A percentile compares a stretch with the other conserved stretches of the same genome.
phyloP scores from a whole-genome alignment of 2,329 filamentous ascomycete genomes.

The Aspergillus texensis region DNA sequence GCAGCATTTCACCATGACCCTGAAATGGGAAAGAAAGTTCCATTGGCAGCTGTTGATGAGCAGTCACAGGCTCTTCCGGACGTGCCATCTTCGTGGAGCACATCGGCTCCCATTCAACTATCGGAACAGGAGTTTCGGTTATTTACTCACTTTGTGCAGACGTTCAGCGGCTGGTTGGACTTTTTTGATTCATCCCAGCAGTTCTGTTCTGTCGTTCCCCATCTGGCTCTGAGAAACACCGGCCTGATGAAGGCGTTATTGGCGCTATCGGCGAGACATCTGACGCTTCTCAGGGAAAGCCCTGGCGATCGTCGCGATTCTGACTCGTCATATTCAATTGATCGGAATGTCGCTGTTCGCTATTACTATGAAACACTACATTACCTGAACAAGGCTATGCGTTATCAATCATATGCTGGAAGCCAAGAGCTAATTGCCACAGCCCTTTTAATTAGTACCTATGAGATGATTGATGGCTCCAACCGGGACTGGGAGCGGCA shows the following conservation, averaged over 20 bases:
- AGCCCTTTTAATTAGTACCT: conserved; percentile 62
- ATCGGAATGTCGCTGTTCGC: conserved; percentile 48
- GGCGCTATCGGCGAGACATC: conserved; percentile 58
- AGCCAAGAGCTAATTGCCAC: conserved; percentile 63
- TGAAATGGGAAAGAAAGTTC: conserved; percentile 22
- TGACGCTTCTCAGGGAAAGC: conserved; percentile 39
- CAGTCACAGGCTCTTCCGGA: conserved; percentile 11
- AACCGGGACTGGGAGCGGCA: conserved; percentile 63
- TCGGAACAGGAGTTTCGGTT: conserved; percentile 13
- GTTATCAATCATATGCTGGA: conserved; percentile 59
- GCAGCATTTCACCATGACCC: conserved; percentile 18
- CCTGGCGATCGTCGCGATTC: neutral
- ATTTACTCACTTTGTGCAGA: conserved; percentile 20
- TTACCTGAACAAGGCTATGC: conserved; percentile 63
- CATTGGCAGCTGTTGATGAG: conserved; percentile 26
- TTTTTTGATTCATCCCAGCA: conserved; percentile 47
- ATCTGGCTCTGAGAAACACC: conserved; percentile 54
- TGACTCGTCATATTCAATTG: conserved; percentile 17
- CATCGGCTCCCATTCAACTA: conserved; percentile 15
- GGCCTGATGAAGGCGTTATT: conserved; percentile 62
- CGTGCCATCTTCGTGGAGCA: conserved; percentile 18
- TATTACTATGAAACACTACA: conserved; percentile 67
- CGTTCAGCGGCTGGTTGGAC: conserved; percentile 44
- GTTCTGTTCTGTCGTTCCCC: conserved; percentile 41
- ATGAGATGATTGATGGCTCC: conserved; percentile 67